A percentile compares a stretch with the other conserved stretches of the same genome.
Conservation (phyloP, 768 basidiomycete genomes). For the Pleurotus ostreatus region DNA sequence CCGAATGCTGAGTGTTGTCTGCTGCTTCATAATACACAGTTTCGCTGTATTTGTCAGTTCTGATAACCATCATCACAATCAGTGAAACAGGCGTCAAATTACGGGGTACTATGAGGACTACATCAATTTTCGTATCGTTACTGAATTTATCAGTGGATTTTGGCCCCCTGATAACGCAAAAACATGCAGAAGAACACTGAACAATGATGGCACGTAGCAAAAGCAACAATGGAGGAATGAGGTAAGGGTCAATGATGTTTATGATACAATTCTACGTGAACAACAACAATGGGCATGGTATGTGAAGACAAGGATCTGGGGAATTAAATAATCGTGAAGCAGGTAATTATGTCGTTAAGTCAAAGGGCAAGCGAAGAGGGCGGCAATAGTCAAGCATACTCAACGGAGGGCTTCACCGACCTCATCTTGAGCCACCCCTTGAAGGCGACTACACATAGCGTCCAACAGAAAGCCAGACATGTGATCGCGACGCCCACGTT, state of each 20-base stretch:
- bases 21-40: too few species aligned
- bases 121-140: too few species aligned
- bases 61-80: too few species aligned
- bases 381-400: not conserved
- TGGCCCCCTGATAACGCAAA: too few species aligned
- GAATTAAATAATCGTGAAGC: not conserved
- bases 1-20: not conserved
- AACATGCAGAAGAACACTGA: not conserved
- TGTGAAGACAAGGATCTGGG: not conserved
- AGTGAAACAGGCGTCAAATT: too few species aligned
- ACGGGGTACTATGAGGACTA: too few species aligned
- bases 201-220: slow-evolving; percentile 8
- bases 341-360: not conserved
- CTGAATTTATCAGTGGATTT: too few species aligned
- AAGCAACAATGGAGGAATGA: not conserved
- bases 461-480: slow-evolving; percentile 85
- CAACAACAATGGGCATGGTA: not conserved
- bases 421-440: slow-evolving; percentile 70
- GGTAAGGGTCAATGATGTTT: not conserved
- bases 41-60: too few species aligned
- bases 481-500: slow-evolving; percentile 84
- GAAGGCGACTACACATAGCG: slow-evolving; percentile 65
- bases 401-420: slow-evolving; percentile 25
- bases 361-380: not conserved
- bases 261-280: not conserved